These are phyloP conservation scores for Euphorbia schlechtendalii DNA, from an alignment of 441 rosid genomes.

Conservation along the genomic window DNA sequence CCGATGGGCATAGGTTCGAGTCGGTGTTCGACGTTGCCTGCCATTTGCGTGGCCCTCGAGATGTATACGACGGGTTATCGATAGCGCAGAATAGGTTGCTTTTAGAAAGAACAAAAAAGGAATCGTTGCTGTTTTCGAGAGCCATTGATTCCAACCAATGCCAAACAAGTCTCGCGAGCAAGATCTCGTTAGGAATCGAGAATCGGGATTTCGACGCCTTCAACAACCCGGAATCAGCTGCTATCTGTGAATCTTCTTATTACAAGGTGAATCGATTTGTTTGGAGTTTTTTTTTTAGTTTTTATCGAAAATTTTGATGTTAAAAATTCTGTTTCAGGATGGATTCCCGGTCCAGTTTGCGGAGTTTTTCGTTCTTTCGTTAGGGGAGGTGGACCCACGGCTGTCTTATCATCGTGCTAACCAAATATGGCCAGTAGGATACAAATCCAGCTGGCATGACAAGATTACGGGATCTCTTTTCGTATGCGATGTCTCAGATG, in stretches of 20 bases:
- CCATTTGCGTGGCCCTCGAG: conserved; percentile 20
- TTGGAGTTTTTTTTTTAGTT: neutral
- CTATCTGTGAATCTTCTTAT: conserved; percentile 18
- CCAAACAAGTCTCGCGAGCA: conserved; percentile 24
- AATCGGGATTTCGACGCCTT: conserved; percentile 18
- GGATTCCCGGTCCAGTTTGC: conserved; percentile 51
- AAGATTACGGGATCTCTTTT: conserved; percentile 49
- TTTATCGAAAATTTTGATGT: neutral
- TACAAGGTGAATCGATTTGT: conserved; percentile 24
- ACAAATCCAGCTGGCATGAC: conserved; percentile 57
- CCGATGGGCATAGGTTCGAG: conserved; percentile 38
- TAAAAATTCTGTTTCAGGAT: conserved; percentile 31
- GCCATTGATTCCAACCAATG: conserved; percentile 25
- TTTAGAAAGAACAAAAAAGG: conserved; percentile 29
- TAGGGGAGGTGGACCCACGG: conserved; percentile 42
- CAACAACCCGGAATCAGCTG: conserved; percentile 21
- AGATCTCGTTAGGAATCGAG: conserved; percentile 22
- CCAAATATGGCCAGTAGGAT: conserved; percentile 54
- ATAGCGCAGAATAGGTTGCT: conserved; percentile 26
- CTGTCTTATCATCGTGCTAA: conserved; percentile 35
- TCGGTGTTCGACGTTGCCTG: conserved; percentile 39
- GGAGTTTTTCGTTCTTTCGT: conserved; percentile 44
- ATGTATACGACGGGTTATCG: conserved; percentile 24
- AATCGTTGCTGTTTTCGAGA: conserved; percentile 22
- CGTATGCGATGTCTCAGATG: conserved; percentile 40